Evolutionary conservation across 768 basidiomycete species (phyloP).

Genomic region (Lactarius sanguifluus): DNA sequence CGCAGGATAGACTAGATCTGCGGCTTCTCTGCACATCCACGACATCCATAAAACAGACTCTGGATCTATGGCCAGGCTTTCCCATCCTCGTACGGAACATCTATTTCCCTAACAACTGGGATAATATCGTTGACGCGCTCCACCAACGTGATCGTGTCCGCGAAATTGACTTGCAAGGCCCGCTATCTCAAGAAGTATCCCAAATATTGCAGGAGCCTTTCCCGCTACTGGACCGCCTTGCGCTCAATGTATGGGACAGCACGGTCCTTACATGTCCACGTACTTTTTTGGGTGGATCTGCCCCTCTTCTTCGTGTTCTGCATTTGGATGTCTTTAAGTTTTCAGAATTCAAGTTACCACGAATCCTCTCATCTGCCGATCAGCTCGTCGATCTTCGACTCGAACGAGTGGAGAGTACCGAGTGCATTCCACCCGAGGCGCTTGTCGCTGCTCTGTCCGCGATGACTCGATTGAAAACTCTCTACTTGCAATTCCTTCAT

Average conservation of each 20-base stretch:
- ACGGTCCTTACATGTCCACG: not conserved
- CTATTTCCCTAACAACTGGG: not conserved
- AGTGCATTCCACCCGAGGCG: not conserved
- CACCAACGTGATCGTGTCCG: slow-evolving; percentile 5
- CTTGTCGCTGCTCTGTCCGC: slow-evolving; percentile 2
- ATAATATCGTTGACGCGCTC: slow-evolving; percentile 4
- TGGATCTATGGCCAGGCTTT: slow-evolving; percentile 1
- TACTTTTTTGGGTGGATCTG: not conserved
- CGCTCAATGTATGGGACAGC: not conserved
- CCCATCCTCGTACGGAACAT: not conserved
- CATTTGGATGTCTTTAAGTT: not conserved
- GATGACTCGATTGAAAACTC: not conserved
- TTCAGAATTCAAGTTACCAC: not conserved
- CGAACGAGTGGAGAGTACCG: not conserved
- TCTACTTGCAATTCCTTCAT: not conserved
- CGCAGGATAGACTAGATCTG: slow-evolving; percentile 2
- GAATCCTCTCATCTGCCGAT: not conserved
- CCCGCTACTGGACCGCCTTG: not conserved
- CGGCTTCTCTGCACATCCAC: slow-evolving; percentile 9
- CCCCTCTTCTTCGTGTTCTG: not conserved
- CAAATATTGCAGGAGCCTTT: not conserved
- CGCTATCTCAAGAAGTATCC: not conserved
- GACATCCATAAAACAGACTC: slow-evolving; percentile 1
- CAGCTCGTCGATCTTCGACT: slow-evolving; percentile 5
- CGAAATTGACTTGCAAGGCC: not conserved